Base-by-base conservation (phyloP, 78 protist genomes). In the Dictyostelium purpureum region DNA sequence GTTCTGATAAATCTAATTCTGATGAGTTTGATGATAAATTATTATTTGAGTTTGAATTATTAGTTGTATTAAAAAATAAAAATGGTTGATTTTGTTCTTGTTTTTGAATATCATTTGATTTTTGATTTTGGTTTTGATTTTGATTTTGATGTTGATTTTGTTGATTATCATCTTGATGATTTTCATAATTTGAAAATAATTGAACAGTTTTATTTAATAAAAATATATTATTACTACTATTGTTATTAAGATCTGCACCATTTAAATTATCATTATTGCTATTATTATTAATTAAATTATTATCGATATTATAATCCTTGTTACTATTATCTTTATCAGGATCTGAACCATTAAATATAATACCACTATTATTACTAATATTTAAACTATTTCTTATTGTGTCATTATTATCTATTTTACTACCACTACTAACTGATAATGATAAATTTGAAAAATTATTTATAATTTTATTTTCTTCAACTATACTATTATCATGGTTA, bases 1-100 rank as follows among this genome's bases (percentile, higher is more conserved):
- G 28, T 21, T 85, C 91, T 31, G 65, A 47, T 33, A 66, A 73
- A 73, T 85, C 91, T 16, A 73, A 61, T 61, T 85, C 91, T 12
- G 57, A 43, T 56, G 31, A 16, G 35, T 42, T 61, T 14, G 69
- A 61, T 31, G 24, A 31, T 31, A 61, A 61, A 61, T 61, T 31
- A 61, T 61, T 61, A n/a, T n/a, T n/a, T n/a, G n/a, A n/a, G n/a
- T n/a, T n/a, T n/a, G n/a, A 42, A 12, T 65, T 19, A 40, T 7
- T 69, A 19, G 37, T 19, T 47, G 56, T 52, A 26, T 61, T 31
- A 75, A 52, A 75, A n/a, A 52, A 52, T 21, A 52, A 45, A 52
- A 52, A 52, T 77, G 43, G 70, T 77, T 19, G 70, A 56, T 28
- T 52, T 47, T 35, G 71, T 67, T 80, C 37, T 21, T 28, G n/a